Evolutionary conservation across 441 rosid genomes (phyloP), one percentile per base, ranked within the genome.

Genomic region (Manihot esculenta): DNA sequence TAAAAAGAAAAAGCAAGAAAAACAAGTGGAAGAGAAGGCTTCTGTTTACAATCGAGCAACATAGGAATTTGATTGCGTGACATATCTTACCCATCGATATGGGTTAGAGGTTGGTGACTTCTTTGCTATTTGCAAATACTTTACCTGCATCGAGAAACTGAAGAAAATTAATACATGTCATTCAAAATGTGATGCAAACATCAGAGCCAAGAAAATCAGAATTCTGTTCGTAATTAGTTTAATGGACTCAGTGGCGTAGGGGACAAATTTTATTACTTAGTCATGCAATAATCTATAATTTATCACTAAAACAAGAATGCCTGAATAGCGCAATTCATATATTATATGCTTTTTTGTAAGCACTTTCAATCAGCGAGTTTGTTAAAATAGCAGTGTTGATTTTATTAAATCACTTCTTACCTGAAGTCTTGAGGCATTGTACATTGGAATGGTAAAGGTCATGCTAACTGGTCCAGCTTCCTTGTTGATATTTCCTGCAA

Each of bases 381-480:
- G 49, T 38, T 20, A 20, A 41, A 49, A 38, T 11, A 21, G 35
- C 17, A 58, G 20, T 15, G 24, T 60, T n/a, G 24, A 30, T 55
- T 42, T 56, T 13, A 35, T 56, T 35, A 56, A 56, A 56, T 56
- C 56, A 51, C 30, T 47, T 77, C 79, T 68, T 85, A 87, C 97
- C 90, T 90, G 93, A 71, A 92, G 89, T 73, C 83, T 84, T 47
- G 98, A 92, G 69, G 78, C 84, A 78, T 89, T 92, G 81, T 86
- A 88, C 97, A 90, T 89, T 3, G 97, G 98, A 66, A 92, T 89
- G 0, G 84, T 86, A 81, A 92, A 92, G 21, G 85, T 92, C 94
- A 90, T 86, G 90, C 88, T 92, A 47, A 92, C 91, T 3, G 95
- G 95, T 73, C 97, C 98, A 76, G 88, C 90, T 81, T 92, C 98